phyloP scores from a whole-genome alignment of 2,329 filamentous ascomycete species.

The Beauveria rudraprayagi region DNA sequence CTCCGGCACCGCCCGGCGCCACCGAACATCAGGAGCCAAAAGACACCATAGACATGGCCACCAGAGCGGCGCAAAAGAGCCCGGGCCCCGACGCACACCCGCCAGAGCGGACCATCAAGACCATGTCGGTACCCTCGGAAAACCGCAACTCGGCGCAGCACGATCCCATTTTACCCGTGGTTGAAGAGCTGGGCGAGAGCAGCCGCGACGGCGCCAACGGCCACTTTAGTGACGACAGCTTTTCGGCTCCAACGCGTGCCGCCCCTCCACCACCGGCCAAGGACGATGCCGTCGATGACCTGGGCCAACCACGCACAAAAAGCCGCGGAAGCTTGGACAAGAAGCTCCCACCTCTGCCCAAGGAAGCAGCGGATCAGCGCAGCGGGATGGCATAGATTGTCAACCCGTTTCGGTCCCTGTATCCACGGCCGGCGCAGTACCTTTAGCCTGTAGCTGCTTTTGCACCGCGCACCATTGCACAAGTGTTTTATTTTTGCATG shows the following conservation, averaged over 20 bases:
- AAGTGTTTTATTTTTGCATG: background rate
- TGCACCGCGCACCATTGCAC: background rate
- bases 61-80: constrained; percentile 28
- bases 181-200: constrained; percentile 81
- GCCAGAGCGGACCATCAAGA: constrained; percentile 51
- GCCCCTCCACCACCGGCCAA: constrained; percentile 28
- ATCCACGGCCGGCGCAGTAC: background rate
- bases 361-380: background rate
- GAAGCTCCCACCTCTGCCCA: constrained; percentile 27
- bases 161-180: constrained; percentile 62
- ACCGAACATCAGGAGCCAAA: constrained; percentile 28
- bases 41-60: constrained; percentile 33
- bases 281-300: constrained; percentile 6
- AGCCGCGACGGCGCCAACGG: constrained; percentile 40
- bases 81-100: constrained; percentile 38
- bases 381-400: constrained; percentile 5
- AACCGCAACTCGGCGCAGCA: constrained; percentile 50
- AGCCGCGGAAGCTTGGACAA: constrained; percentile 24
- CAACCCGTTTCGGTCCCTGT: constrained; percentile 3
- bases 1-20: constrained; percentile 32
- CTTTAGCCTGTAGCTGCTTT: background rate
- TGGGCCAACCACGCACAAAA: background rate
- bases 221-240: constrained; percentile 26
- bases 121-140: constrained; percentile 17
- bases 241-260: constrained; percentile 36